Evolutionary conservation across 139 green algal species (phyloP).

Genomic region (Ulvella scutata): DNA sequence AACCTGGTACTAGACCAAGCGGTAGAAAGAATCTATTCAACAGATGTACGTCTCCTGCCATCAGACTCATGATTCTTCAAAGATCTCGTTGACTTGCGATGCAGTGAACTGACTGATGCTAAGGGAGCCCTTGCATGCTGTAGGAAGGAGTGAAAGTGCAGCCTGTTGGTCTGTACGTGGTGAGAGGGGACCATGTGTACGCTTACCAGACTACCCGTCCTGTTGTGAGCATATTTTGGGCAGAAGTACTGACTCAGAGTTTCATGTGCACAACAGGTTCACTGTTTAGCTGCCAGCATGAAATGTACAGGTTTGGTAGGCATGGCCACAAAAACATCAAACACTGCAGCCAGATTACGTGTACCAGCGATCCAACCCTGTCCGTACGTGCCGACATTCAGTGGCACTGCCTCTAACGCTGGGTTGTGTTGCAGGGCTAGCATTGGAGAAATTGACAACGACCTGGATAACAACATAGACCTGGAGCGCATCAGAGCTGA

Average conservation of each 20-base stretch:
- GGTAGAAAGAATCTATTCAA: not conserved
- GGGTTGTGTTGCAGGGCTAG: not conserved
- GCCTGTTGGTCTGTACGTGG: not conserved
- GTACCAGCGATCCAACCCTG: too few relatives aligned
- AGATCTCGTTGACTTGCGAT: not conserved
- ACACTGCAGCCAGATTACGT: too few relatives aligned
- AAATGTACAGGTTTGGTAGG: too few relatives aligned
- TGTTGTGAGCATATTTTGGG: not conserved
- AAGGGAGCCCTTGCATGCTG: not conserved
- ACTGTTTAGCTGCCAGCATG: too few relatives aligned
- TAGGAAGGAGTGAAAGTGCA: not conserved
- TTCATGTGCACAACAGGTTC: not conserved
- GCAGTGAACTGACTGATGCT: not conserved
- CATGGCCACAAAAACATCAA: too few relatives aligned
- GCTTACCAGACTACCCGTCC: not conserved
- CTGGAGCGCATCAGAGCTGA: not conserved
- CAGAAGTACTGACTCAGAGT: not conserved
- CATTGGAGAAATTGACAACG: not conserved
- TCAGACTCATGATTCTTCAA: too few relatives aligned
- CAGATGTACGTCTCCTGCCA: not conserved
- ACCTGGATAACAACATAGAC: not conserved
- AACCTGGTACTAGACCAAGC: not conserved
- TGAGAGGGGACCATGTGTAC: slow-evolving; percentile 1
- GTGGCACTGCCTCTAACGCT: too few relatives aligned
- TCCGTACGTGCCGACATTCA: too few relatives aligned